A percentile compares a stretch with the other conserved stretches of the same genome.
Conservation (phyloP, 2,329 filamentous ascomycete genomes). For the Aquanectria penicillioides region DNA sequence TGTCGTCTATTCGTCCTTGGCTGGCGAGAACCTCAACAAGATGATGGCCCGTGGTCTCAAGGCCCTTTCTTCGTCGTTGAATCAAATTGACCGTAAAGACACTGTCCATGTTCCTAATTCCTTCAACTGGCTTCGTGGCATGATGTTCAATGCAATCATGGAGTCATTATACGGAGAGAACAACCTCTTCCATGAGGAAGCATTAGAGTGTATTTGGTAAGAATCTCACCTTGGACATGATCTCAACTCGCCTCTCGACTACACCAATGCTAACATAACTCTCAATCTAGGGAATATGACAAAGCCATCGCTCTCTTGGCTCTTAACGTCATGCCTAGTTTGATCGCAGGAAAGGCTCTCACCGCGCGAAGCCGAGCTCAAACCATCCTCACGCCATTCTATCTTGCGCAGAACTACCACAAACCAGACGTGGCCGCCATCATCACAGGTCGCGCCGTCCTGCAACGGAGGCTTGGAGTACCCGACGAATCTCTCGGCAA, state of each 20-base stretch:
- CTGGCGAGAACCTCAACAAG: constrained; percentile 23
- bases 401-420: neutral
- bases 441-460: neutral
- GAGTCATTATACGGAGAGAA: constrained; percentile 54
- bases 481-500: neutral
- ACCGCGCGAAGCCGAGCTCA: neutral
- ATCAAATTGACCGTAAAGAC: neutral
- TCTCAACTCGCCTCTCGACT: too few species aligned
- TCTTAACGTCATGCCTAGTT: neutral
- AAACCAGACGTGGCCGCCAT: constrained; percentile 7
- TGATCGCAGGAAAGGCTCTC: neutral
- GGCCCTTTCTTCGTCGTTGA: constrained; percentile 3
- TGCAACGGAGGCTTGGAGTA: constrained; percentile 5
- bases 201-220: constrained; percentile 51
- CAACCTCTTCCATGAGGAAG: constrained; percentile 45
- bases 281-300: constrained; percentile 17
- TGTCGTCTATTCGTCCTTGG: constrained; percentile 17
- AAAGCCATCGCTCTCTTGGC: neutral
- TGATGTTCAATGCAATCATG: constrained; percentile 51
- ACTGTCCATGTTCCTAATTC: constrained; percentile 41
- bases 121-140: constrained; percentile 50
- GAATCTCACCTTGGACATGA: too few species aligned
- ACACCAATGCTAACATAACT: too few species aligned
- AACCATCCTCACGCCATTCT: neutral
- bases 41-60: constrained; percentile 16